These are phyloP conservation scores for Coemansia sp. DNA, from an alignment of 192 early-diverging fungal genomes.

Conservation along the genomic window DNA sequence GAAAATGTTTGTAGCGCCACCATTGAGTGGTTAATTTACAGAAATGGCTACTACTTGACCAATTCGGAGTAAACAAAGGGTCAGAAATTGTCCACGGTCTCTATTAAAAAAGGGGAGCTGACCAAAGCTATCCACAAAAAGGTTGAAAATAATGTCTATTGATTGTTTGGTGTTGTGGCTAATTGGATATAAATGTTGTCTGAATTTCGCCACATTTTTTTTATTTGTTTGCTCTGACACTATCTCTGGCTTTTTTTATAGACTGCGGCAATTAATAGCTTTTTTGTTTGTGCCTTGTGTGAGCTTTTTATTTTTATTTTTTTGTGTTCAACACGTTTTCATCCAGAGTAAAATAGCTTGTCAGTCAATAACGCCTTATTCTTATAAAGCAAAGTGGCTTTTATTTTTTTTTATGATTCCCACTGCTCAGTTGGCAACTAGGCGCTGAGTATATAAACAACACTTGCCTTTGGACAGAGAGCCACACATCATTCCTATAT, in stretches of 20 bases:
- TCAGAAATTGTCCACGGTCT: not conserved
- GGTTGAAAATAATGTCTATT: no score
- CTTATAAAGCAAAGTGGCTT: not conserved
- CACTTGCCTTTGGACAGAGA: not conserved
- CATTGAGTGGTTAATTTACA: no score
- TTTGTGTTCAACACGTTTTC: not conserved
- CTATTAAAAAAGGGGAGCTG: not conserved
- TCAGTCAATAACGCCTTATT: not conserved
- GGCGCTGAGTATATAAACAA: not conserved
- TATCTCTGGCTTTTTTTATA: not conserved
- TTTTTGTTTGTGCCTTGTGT: not conserved
- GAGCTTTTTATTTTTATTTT: not conserved
- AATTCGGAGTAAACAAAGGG: not conserved
- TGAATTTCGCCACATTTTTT: not conserved
- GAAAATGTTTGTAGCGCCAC: no score
- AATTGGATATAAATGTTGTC: not conserved
- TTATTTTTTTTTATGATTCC: not conserved
- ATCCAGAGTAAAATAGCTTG: not conserved
- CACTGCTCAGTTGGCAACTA: not conserved
- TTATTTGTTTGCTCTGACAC: constrained; percentile 4
- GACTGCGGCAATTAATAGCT: not conserved
- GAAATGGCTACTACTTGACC: no score
- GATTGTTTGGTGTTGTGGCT: constrained; percentile 7
- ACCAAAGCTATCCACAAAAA: not conserved
- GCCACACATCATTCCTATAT: not conserved